These are phyloP conservation scores for Metarhizium sp. DNA, from an alignment of 2,329 filamentous ascomycete species.

Conservation along the genomic window DNA sequence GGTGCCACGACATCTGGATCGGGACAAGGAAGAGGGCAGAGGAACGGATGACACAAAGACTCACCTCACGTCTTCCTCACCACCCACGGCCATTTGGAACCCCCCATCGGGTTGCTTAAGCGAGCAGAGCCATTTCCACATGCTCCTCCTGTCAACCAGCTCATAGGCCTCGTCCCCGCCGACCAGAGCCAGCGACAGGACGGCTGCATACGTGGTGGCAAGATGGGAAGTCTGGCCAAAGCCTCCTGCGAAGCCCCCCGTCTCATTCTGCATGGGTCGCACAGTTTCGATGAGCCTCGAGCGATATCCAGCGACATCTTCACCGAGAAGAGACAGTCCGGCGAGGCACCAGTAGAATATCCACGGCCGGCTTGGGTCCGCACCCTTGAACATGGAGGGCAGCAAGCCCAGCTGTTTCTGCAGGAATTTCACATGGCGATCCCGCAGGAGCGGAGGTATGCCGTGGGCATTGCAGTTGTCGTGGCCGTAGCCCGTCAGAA, in stretches of 20 bases:
- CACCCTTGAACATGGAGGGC: slow-evolving; percentile 58
- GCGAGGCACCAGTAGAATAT: slow-evolving; percentile 86
- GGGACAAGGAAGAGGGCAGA: background rate
- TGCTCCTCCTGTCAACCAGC: slow-evolving; percentile 67
- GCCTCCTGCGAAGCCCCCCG: slow-evolving; percentile 88
- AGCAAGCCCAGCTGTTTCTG: slow-evolving; percentile 49
- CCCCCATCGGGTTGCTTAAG: slow-evolving; percentile 83
- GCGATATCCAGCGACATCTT: slow-evolving; percentile 60
- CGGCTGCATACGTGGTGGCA: slow-evolving; percentile 77
- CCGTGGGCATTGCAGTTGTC: slow-evolving; percentile 58
- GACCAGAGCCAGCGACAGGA: slow-evolving; percentile 70
- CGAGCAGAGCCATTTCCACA: slow-evolving; percentile 85
- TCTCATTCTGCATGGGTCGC: slow-evolving; percentile 68
- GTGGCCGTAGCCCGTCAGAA: slow-evolving; percentile 47
- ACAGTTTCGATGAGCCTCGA: slow-evolving; percentile 66
- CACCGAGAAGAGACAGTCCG: slow-evolving; percentile 64
- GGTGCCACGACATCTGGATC: slow-evolving; percentile 9
- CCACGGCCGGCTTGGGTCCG: slow-evolving; percentile 89
- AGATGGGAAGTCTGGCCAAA: slow-evolving; percentile 83
- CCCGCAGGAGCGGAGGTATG: slow-evolving; percentile 63
- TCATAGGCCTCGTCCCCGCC: slow-evolving; percentile 66
- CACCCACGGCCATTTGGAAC: slow-evolving; percentile 79
- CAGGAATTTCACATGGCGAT: slow-evolving; percentile 53
- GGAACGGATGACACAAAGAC: background rate
- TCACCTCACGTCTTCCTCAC: slow-evolving; percentile 84